Evolutionary conservation across 441 rosid species (phyloP).

Genomic region (Pelargonium cotyledonis): DNA sequence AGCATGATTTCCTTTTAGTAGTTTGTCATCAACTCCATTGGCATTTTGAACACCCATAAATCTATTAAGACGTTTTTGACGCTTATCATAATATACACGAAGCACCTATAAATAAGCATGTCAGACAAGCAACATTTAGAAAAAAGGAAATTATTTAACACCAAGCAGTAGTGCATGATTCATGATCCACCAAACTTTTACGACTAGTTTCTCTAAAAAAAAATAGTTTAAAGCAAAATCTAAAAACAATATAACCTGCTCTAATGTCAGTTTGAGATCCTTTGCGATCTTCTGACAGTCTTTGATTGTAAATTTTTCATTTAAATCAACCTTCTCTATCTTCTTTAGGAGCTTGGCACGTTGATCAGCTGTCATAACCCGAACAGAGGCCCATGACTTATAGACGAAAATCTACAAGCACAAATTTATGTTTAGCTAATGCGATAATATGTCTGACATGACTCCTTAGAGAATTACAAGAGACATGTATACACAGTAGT

Average conservation of each 20-base stretch:
- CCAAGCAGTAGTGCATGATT: neutral
- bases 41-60: conserved; percentile 34
- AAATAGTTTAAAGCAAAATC: neutral
- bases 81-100: conserved; percentile 60
- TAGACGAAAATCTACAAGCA: conserved; percentile 59
- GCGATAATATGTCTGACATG: neutral
- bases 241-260: conserved; percentile 54
- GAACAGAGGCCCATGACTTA: conserved; percentile 74
- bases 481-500: neutral
- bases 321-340: conserved; percentile 35
- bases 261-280: conserved; percentile 74
- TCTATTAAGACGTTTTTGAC: conserved; percentile 39
- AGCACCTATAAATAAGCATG: conserved; percentile 52
- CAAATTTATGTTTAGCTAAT: conserved; percentile 14
- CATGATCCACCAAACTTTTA: neutral
- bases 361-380: conserved; percentile 78
- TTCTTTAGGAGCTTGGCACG: conserved; percentile 59
- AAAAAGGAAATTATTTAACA: conserved; percentile 4
- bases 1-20: conserved; percentile 26
- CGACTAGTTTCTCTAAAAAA: neutral
- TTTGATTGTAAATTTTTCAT: conserved; percentile 57
- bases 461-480: neutral
- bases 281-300: conserved; percentile 77
- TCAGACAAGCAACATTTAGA: conserved; percentile 10
- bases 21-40: conserved; percentile 24